Percentiles rank a stretch among this genome's conserved stretches.
Conservation (phyloP, 2,329 filamentous ascomycete species). For the Clonostachys byssicola region DNA sequence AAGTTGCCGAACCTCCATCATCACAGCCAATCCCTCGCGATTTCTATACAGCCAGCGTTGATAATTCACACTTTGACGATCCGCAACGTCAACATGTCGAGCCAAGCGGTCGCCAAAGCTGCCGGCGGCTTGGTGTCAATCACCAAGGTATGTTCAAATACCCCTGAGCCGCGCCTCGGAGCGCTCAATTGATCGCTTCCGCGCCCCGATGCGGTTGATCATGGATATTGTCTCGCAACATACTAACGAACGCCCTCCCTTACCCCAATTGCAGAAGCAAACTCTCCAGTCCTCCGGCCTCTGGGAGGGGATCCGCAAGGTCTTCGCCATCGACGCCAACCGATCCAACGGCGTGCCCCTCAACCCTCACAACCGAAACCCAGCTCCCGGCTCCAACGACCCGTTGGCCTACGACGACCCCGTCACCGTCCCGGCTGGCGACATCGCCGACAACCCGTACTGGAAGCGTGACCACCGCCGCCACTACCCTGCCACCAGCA, state of each 20-base stretch:
- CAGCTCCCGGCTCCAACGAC: conserved; percentile 48
- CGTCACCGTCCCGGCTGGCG: conserved; percentile 53
- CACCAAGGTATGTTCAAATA: conserved; percentile 44
- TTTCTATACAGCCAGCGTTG: not conserved
- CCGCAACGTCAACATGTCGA: conserved; percentile 48
- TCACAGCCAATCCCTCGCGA: not conserved
- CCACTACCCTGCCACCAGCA: conserved; percentile 74
- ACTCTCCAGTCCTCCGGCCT: conserved; percentile 85
- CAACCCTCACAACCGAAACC: conserved; percentile 89
- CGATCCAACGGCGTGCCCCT: conserved; percentile 90
- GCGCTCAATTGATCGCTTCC: conserved; percentile 2
- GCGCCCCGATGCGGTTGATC: not conserved
- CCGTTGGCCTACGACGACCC: conserved; percentile 31
- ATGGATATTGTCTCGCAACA: not conserved
- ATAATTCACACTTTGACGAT: conserved; percentile 6
- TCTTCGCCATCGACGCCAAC: conserved; percentile 77
- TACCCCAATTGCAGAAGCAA: conserved; percentile 71
- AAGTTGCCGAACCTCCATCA: not conserved
- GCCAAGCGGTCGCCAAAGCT: conserved; percentile 54
- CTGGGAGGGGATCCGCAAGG: conserved; percentile 78
- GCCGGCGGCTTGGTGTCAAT: conserved; percentile 51
- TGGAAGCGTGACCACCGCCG: conserved; percentile 92
- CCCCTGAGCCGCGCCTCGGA: not conserved
- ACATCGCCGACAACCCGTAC: conserved; percentile 39
- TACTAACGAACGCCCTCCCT: not conserved